Evolutionary conservation across 2,329 filamentous ascomycete species (phyloP), one percentile per base, ranked within the genome.

Genomic region (Myriosclerotinia curreyana): DNA sequence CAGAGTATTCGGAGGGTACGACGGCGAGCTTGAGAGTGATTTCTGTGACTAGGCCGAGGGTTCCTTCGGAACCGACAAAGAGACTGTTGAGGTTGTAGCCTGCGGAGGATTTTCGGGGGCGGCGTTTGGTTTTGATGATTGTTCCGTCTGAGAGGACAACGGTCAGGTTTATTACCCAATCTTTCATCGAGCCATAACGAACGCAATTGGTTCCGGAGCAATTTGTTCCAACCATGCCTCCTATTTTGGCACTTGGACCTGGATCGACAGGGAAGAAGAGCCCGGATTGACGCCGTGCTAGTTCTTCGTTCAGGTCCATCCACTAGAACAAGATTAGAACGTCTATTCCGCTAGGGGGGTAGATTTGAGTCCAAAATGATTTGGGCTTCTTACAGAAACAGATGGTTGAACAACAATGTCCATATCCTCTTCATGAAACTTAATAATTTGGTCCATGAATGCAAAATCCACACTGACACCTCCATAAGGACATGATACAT

Each of bases 221-320:
- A 72, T 90, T 91, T 12, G 90, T 93, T 15, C 89, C 89, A 36
- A 93, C 85, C 90, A 94, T 94, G 50, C 90, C 90, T 58, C 90
- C 90, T 70, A 93, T 91, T 77, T 89, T 90, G 20, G 90, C 89
- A 69, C 81, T 84, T 66, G 84, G 84, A 60, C 69, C 78, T 15
- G 93, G 93, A 72, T 97, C 93, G 15, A 96, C 87, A 0, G 93
- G 93, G 74, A 96, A 96, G 78, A 96, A 96, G 1, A 97, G 83
- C 0, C 91, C 91, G 5, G 85, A 87, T 48, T 84, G 81, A 76
- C 89, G 85, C 72, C 90, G 86, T 56, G 86, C 81, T 53, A 87
- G 75, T 70, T 85, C 78, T 68, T 89, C 86, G 71, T 97, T 97
- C 65, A 97, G 78, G 60, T 90, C 86, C 83, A 96, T 92, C 92